A percentile compares a stretch with the other conserved stretches of the same genome.
Evolutionary conservation across 2,329 filamentous ascomycete genomes (phyloP).

Genomic region (Pestalotiopsis fici): DNA sequence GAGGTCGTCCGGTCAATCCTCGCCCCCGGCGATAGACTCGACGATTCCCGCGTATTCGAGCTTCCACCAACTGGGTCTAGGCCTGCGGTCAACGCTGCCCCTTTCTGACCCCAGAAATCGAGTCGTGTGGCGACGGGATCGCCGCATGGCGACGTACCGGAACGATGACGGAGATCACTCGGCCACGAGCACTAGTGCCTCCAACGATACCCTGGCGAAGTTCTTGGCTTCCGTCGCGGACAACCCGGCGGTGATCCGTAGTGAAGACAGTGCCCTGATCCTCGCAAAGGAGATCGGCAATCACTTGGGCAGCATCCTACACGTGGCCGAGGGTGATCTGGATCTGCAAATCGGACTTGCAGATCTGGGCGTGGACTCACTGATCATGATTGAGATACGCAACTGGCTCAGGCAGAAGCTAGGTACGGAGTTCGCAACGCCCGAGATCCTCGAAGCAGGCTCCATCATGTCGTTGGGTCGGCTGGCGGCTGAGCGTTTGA

Average conservation of each 20-base stretch:
- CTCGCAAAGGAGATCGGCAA: background rate
- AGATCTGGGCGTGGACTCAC: background rate
- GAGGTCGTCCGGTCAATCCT: background rate
- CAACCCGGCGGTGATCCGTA: background rate
- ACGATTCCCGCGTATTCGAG: background rate
- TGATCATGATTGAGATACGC: constrained; percentile 5
- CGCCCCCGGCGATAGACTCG: background rate
- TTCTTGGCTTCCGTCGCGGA: background rate
- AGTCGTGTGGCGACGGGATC: background rate
- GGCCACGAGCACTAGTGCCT: background rate
- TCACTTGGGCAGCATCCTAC: background rate
- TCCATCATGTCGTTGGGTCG: background rate
- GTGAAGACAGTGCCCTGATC: background rate
- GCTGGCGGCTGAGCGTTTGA: background rate
- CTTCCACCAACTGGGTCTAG: background rate
- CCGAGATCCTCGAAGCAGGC: background rate
- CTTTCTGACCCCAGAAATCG: background rate
- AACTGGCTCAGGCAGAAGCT: constrained; percentile 6
- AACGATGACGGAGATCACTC: background rate
- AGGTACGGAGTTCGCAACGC: background rate
- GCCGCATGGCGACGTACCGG: constrained; percentile 5
- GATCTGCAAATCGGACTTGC: background rate
- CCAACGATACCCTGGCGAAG: background rate
- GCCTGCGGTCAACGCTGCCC: background rate
- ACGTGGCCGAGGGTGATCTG: background rate